Conservation (phyloP, 2,329 filamentous ascomycete species). For the Fusarium veterinarium region DNA sequence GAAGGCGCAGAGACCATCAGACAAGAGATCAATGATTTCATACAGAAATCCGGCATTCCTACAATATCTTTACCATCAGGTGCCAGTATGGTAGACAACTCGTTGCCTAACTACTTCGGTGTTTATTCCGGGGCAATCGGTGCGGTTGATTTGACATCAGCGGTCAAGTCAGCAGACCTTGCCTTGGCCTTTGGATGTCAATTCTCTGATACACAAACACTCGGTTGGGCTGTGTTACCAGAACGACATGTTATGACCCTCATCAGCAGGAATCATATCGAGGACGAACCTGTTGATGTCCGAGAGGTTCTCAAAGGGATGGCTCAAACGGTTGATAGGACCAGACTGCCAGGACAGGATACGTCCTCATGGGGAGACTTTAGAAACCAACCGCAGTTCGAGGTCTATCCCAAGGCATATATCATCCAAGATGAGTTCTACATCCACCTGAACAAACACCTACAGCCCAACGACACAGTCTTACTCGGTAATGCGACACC, state of each 20-base stretch:
- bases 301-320: background rate
- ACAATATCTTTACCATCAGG: background rate
- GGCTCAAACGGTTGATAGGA: fast-evolving
- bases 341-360: background rate
- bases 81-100: background rate
- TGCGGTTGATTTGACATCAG: background rate
- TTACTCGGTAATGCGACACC: conserved; percentile 13
- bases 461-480: background rate
- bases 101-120: conserved; percentile 6
- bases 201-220: conserved; percentile 21
- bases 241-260: background rate
- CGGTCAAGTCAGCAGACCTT: background rate
- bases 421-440: conserved; percentile 20
- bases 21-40: background rate
- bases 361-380: conserved; percentile 1
- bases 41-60: background rate
- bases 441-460: background rate
- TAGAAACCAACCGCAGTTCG: background rate
- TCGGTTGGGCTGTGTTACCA: conserved; percentile 4
- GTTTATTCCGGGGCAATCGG: conserved; percentile 9
- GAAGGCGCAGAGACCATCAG: background rate
- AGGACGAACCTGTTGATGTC: background rate
- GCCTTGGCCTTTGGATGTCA: conserved; percentile 24
- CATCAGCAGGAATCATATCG: background rate
- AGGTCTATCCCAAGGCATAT: background rate